Conservation (phyloP, 176 grass and related monocot genomes). For the Carex parvula region DNA sequence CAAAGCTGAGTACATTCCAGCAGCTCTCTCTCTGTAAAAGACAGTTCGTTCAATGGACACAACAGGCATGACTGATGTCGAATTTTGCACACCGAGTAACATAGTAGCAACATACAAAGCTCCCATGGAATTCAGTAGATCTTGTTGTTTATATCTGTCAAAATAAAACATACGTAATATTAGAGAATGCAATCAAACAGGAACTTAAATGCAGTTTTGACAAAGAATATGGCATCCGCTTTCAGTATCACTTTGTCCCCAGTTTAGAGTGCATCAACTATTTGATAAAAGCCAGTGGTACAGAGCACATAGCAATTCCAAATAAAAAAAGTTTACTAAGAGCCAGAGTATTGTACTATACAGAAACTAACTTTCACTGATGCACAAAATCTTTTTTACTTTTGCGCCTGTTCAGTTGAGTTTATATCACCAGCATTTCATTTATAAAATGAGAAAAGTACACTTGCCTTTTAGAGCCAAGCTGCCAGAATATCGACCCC, state of each 20-base stretch:
- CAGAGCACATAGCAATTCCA: background rate
- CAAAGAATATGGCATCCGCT: background rate
- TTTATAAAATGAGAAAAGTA: slow-evolving; percentile 2
- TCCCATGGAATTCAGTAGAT: slow-evolving; percentile 83
- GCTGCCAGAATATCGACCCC: slow-evolving; percentile 47
- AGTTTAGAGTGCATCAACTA: background rate
- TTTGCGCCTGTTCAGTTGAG: background rate
- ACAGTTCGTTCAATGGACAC: slow-evolving; percentile 79
- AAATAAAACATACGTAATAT: slow-evolving; percentile 15
- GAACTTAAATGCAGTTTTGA: background rate
- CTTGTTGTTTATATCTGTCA: slow-evolving; percentile 49
- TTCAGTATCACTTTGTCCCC: background rate
- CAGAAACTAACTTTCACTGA: background rate
- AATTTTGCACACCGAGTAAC: slow-evolving; percentile 69
- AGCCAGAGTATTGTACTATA: background rate
- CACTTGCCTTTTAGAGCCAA: slow-evolving; percentile 43
- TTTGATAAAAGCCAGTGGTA: background rate
- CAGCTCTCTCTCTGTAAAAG: slow-evolving; percentile 92
- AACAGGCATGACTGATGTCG: slow-evolving; percentile 72
- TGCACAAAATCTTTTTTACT: background rate
- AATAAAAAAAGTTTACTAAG: background rate
- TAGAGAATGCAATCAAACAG: background rate
- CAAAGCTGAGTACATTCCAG: slow-evolving; percentile 88
- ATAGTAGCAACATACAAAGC: slow-evolving; percentile 72
- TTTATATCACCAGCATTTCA: background rate